These are phyloP conservation scores for Xerocomus nothofagi DNA, from an alignment of 1,284 basidiomycete species.

Conservation along the genomic window DNA sequence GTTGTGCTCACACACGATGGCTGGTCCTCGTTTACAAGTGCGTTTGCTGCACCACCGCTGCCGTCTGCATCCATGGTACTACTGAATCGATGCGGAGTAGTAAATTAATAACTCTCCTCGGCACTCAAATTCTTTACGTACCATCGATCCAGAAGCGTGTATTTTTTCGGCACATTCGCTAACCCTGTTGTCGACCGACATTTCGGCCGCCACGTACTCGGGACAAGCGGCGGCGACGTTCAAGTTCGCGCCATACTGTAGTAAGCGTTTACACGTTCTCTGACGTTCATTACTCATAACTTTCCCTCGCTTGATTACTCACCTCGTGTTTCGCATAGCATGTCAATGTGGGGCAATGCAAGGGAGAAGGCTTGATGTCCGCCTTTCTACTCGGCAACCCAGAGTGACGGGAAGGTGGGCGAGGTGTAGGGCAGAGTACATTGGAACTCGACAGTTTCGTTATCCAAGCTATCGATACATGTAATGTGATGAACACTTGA, in stretches of 20 bases:
- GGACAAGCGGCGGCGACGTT: slow-evolving; percentile 72
- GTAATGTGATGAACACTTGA: slow-evolving; percentile 7
- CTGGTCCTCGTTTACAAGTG: slow-evolving; percentile 66
- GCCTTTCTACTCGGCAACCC: slow-evolving; percentile 63
- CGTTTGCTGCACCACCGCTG: slow-evolving; percentile 51
- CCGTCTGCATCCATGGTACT: slow-evolving; percentile 58
- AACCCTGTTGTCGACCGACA: slow-evolving; percentile 37
- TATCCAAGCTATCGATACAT: slow-evolving; percentile 25
- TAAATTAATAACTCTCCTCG: too few relatives aligned
- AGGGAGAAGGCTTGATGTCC: slow-evolving; percentile 75
- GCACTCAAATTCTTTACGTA: slow-evolving; percentile 69
- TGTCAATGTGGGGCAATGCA: slow-evolving; percentile 74
- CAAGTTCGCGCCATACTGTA: slow-evolving; percentile 64
- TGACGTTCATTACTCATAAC: not conserved
- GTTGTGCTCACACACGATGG: slow-evolving; percentile 57
- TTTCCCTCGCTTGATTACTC: not conserved
- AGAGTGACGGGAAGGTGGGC: slow-evolving; percentile 47
- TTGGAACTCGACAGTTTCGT: not conserved
- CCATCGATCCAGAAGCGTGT: slow-evolving; percentile 40
- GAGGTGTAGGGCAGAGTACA: too few relatives aligned
- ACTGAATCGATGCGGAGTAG: too few relatives aligned
- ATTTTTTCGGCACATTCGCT: not conserved
- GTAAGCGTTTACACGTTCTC: slow-evolving; percentile 23
- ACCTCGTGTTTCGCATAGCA: slow-evolving; percentile 39
- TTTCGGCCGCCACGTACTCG: slow-evolving; percentile 63